phyloP scores from a whole-genome alignment of 2,329 filamentous ascomycete species.

The Helotiales sp. region DNA sequence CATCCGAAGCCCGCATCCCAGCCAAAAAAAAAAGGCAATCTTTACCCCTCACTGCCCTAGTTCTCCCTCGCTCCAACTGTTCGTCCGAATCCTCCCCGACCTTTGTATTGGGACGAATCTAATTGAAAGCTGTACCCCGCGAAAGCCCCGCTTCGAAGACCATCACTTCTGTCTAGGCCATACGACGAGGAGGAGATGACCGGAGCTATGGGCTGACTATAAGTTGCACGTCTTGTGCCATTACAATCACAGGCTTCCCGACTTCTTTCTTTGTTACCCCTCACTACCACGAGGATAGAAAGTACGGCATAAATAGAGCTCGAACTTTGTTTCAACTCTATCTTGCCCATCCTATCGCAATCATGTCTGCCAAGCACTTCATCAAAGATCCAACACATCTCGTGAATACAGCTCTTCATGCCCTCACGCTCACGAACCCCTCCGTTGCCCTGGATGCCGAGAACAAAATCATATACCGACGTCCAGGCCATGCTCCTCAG shows the following conservation, averaged over 20 bases:
- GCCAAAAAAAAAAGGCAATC: background rate
- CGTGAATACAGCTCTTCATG: constrained; percentile 76
- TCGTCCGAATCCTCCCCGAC: background rate
- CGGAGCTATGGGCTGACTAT: constrained; percentile 10
- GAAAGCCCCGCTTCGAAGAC: background rate
- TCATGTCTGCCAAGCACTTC: constrained; percentile 78
- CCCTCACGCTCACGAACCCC: constrained; percentile 83
- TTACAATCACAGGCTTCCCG: background rate
- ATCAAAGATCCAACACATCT: constrained; percentile 82
- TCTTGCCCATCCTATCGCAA: constrained; percentile 15
- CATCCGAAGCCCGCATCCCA: background rate
- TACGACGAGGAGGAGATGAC: background rate
- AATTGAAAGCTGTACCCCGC: constrained; percentile 6
- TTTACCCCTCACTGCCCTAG: background rate
- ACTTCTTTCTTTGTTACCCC: background rate
- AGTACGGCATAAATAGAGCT: background rate
- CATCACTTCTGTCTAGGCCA: constrained; percentile 11
- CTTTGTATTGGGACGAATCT: background rate
- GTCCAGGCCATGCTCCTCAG: constrained; percentile 61
- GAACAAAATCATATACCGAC: constrained; percentile 84
- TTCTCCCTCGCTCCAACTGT: background rate
- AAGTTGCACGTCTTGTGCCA: constrained; percentile 8
- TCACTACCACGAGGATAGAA: too few species aligned
- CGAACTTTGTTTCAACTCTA: background rate
- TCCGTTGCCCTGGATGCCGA: constrained; percentile 75